Evolutionary conservation across 73 alveolate genomes (phyloP).

Genomic region (Blepharisma stoltei): DNA sequence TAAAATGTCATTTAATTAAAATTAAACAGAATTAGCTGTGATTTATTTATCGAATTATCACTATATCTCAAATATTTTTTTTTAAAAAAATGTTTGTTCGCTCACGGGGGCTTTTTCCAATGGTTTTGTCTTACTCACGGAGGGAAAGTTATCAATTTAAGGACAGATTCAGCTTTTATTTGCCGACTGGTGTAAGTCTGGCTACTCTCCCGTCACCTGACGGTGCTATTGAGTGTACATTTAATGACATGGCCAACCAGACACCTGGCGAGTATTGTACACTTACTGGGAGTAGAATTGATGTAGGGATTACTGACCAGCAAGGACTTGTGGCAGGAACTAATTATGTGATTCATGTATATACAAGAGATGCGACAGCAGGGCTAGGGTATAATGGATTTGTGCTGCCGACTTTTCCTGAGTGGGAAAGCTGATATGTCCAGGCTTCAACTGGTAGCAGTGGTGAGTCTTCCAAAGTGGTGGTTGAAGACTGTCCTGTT

Average conservation of each 20-base stretch:
- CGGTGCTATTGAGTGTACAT: not conserved
- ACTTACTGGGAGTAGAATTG: not conserved
- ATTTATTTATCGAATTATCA: too few species aligned
- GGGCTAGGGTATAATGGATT: not conserved
- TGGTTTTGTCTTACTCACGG: too few species aligned
- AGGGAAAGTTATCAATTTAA: too few species aligned
- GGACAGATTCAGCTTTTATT: not conserved
- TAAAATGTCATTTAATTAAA: too few species aligned
- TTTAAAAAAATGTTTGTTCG: too few species aligned
- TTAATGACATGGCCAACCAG: not conserved
- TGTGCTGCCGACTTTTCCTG: conserved; percentile 16
- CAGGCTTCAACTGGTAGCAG: not conserved
- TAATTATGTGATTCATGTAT: conserved; percentile 13
- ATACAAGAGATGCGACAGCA: conserved; percentile 24
- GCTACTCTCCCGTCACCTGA: not conserved
- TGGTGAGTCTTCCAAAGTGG: conserved; percentile 20
- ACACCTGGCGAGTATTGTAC: conserved; percentile 21
- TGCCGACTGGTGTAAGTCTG: conserved; percentile 8
- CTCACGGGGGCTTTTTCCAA: too few species aligned
- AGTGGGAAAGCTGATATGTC: conserved; percentile 28
- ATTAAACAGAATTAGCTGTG: too few species aligned
- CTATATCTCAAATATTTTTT: too few species aligned
- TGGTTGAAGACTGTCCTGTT: conserved; percentile 19
- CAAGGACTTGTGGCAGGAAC: not conserved
- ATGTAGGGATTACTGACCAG: conserved; percentile 25